Evolutionary conservation across 306 rosid genomes (phyloP), one percentile per base, ranked within the genome.

Genomic region (Pachyrhizus erosus): DNA sequence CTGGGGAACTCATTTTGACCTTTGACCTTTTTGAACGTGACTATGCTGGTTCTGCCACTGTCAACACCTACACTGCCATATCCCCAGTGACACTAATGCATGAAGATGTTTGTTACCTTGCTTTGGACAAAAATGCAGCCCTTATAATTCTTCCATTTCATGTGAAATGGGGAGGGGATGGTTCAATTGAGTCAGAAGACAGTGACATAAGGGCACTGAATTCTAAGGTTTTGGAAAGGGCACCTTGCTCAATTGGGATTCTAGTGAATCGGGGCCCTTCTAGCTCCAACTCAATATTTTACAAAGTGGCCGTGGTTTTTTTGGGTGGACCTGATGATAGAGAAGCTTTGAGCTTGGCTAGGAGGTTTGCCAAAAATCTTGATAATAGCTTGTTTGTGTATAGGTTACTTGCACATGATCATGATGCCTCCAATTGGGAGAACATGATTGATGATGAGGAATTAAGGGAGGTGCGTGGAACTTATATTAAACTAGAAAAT

Each of bases 311-410:
- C 18, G 18, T 87, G 64, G 14, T 89, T 77, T 89, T 85, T 79
- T 43, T 89, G 4, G 93, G 93, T 12, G 93, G 93, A 0, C 61
- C 31, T 0, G 93, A 89, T 67, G 93, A 89, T n/a, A 75, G 89
- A 46, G 93, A 89, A 68, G 93, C 91, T 1, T 68, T 89, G 65
- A 2, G 84, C 23, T 66, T 89, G 52, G 84, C 88, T 2, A 89
- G 71, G 26, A 84, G 89, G 74, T 79, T 82, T 79, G 33, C 66
- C 0, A 76, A 51, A 8, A 81, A 84, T 9, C 0, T 65, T 0
- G 52, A 62, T 2, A 77, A 89, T 5, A 58, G 2, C 15, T 66
- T 91, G 7, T 65, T 57, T 1, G 78, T 91, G 29, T 72, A 78
- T 21, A 75, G 87, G 10, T 46, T 89, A 17, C 12, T 60, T 0